Evolutionary conservation across 2,329 filamentous ascomycete species (phyloP).

Genomic region (Mycosphaerella arachidis): DNA sequence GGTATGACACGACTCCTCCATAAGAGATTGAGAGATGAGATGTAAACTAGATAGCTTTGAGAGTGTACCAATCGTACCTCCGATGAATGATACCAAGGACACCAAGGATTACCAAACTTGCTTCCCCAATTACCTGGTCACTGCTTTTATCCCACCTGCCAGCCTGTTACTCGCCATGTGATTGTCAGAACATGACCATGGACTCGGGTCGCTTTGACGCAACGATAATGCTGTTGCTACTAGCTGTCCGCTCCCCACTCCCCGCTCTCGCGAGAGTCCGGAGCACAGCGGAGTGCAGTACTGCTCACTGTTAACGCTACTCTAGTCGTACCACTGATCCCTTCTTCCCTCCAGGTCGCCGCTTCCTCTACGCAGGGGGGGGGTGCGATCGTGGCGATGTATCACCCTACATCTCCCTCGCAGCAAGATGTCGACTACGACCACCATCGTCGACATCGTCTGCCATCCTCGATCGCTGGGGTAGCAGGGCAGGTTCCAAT

Average conservation of each 20-base stretch:
- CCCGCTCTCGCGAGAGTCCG: background rate
- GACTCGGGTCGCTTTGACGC: background rate
- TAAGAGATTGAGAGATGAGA: background rate
- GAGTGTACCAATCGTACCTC: background rate
- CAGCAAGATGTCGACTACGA: background rate
- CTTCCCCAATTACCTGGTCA: background rate
- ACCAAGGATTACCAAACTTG: background rate
- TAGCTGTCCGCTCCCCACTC: background rate
- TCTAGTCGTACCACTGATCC: background rate
- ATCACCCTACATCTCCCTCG: background rate
- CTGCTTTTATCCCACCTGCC: background rate
- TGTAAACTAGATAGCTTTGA: constrained; percentile 4
- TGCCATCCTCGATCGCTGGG: background rate
- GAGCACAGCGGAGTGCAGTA: background rate
- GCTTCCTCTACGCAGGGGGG: background rate
- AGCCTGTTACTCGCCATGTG: background rate
- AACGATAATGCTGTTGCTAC: background rate
- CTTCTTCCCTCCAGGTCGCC: background rate
- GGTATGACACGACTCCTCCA: constrained; percentile 3
- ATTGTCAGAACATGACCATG: background rate
- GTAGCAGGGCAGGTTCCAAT: background rate
- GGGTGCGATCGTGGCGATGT: background rate
- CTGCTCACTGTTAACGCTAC: background rate
- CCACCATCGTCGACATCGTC: background rate
- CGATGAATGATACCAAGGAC: background rate